phyloP scores from a whole-genome alignment of 306 rosid genomes.

The Vachellia collinsii region DNA sequence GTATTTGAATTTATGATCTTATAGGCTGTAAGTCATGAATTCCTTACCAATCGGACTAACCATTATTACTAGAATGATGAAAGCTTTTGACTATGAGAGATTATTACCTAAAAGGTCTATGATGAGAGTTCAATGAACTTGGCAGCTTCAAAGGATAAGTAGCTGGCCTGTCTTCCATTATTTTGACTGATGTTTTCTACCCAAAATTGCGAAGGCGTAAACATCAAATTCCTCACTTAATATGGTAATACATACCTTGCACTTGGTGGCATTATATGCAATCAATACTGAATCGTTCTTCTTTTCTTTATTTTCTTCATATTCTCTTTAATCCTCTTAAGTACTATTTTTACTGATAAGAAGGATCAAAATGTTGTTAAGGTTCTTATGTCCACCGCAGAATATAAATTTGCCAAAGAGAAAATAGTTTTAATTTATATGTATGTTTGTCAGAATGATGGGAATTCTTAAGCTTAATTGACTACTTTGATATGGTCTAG shows the following conservation, averaged over 20 bases:
- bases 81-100: neutral
- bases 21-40: no score
- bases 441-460: no score
- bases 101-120: neutral
- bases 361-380: neutral
- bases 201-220: neutral
- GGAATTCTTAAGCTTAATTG: no score
- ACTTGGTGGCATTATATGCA: neutral
- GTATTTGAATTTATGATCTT: no score
- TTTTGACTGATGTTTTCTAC: neutral
- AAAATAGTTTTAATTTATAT: no score
- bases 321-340: neutral
- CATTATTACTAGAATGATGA: neutral
- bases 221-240: neutral
- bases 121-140: neutral
- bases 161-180: neutral
- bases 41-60: no score
- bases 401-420: no score
- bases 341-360: neutral
- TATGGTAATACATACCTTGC: neutral
- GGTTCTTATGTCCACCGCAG: no score
- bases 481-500: no score
- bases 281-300: neutral
- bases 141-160: neutral
- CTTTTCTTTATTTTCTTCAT: neutral